phyloP scores from a whole-genome alignment of 805 yeast species.

The Hyphopichia homilentoma region DNA sequence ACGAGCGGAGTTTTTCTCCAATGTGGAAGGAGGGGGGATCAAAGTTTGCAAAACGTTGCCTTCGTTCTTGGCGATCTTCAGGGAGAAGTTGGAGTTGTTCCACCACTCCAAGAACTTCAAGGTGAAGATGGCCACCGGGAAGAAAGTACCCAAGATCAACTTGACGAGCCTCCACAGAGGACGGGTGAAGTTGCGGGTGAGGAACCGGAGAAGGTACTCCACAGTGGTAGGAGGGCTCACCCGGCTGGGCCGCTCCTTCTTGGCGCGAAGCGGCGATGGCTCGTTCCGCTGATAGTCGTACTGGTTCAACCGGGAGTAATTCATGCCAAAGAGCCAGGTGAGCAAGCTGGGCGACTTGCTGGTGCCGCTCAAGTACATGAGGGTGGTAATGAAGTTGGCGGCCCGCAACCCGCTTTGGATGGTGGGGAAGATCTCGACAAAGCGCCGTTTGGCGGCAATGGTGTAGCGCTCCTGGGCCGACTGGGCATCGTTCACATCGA shows the following conservation, averaged over 20 bases:
- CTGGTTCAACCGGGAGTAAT: slow-evolving; percentile 59
- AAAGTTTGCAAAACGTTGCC: slow-evolving; percentile 43
- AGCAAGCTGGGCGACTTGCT: slow-evolving; percentile 60
- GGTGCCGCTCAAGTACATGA: slow-evolving; percentile 64
- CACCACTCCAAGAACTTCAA: slow-evolving; percentile 92
- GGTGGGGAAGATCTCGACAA: slow-evolving; percentile 62
- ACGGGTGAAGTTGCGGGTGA: slow-evolving; percentile 16
- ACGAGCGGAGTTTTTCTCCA: slow-evolving; percentile 12
- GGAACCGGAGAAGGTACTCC: slow-evolving; percentile 28
- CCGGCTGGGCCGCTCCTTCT: slow-evolving; percentile 18
- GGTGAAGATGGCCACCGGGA: slow-evolving; percentile 79
- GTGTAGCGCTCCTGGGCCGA: slow-evolving; percentile 20
- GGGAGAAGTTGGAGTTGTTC: slow-evolving; percentile 71
- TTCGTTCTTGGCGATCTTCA: slow-evolving; percentile 48
- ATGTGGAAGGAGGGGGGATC: slow-evolving; percentile 45
- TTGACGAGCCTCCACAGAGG: slow-evolving; percentile 32
- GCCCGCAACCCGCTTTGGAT: slow-evolving; percentile 45
- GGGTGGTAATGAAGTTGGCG: slow-evolving; percentile 52
- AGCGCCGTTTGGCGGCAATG: slow-evolving; percentile 32
- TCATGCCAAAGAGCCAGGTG: slow-evolving; percentile 58
- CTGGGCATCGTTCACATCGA: slow-evolving; percentile 17
- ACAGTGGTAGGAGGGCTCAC: slow-evolving; percentile 39
- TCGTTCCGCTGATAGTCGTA: slow-evolving; percentile 44
- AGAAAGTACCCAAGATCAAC: slow-evolving; percentile 44
- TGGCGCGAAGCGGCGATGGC: slow-evolving; percentile 8